Evolutionary conservation across 257 asterid species (phyloP).

Genomic region (Nicotiana noctiflora): DNA sequence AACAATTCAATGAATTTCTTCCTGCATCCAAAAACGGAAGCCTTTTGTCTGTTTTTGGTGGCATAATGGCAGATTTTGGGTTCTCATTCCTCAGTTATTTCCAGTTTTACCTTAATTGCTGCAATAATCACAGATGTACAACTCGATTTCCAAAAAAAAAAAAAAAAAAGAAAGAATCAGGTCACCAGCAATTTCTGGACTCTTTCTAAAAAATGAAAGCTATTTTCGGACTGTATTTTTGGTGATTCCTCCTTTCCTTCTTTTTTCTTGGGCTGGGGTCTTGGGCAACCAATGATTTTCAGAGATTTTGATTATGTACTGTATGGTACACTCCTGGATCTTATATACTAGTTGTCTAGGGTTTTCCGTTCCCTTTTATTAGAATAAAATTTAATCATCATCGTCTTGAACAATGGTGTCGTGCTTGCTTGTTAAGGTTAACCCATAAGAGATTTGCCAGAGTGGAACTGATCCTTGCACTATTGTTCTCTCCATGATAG

Average conservation of each 20-base stretch:
- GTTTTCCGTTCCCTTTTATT: background rate
- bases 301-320: background rate
- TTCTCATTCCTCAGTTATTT: background rate
- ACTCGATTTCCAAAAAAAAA: background rate
- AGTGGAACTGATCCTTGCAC: background rate
- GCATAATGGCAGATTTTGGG: background rate
- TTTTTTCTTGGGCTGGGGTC: too few relatives aligned
- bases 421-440: background rate
- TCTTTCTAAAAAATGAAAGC: background rate
- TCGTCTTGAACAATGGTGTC: background rate
- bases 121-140: background rate
- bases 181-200: background rate
- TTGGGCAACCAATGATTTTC: background rate
- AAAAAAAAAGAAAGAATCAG: too few relatives aligned
- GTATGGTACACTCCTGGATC: background rate
- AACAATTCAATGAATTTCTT: background rate
- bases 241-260: too few relatives aligned
- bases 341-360: background rate
- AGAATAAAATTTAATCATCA: background rate
- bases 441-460: background rate
- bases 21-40: background rate
- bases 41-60: background rate
- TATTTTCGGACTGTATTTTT: background rate
- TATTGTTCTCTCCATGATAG: conserved; percentile 24
- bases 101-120: background rate